Conservation (phyloP, 2,329 filamentous ascomycete species). For the Fusarium veterinarium region DNA sequence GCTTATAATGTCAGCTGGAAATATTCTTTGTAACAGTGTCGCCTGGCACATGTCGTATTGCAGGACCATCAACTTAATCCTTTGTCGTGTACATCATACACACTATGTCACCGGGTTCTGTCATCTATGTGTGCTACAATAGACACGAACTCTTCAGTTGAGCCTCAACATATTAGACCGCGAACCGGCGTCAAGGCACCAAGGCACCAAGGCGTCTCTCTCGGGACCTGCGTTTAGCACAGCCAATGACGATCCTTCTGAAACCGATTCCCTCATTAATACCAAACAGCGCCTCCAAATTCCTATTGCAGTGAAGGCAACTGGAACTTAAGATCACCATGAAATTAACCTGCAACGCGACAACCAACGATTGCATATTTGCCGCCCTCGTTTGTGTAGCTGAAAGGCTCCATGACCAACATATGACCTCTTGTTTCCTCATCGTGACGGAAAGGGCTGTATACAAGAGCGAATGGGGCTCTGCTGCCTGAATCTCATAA, state of each 20-base stretch:
- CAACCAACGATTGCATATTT: background rate
- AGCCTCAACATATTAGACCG: background rate
- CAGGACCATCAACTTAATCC: background rate
- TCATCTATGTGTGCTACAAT: background rate
- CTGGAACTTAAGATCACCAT: background rate
- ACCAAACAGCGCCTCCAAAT: background rate
- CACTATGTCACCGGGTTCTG: background rate
- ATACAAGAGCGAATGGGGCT: background rate
- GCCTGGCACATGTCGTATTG: background rate
- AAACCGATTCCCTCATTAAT: background rate
- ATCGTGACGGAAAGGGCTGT: background rate
- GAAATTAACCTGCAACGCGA: background rate
- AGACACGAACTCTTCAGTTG: background rate
- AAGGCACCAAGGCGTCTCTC: background rate
- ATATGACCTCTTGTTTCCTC: background rate
- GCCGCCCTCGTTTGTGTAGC: background rate
- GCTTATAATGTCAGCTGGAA: background rate
- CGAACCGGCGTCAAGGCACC: background rate
- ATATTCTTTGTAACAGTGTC: background rate
- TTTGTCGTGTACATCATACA: background rate
- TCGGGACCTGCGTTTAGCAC: background rate
- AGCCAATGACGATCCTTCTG: background rate
- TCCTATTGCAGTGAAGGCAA: background rate
- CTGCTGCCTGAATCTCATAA: background rate
- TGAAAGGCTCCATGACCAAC: background rate